Percentiles rank a stretch among this genome's conserved stretches.
Evolutionary conservation across 139 green algal species (phyloP).

Genomic region (Micractinium conductrix): DNA sequence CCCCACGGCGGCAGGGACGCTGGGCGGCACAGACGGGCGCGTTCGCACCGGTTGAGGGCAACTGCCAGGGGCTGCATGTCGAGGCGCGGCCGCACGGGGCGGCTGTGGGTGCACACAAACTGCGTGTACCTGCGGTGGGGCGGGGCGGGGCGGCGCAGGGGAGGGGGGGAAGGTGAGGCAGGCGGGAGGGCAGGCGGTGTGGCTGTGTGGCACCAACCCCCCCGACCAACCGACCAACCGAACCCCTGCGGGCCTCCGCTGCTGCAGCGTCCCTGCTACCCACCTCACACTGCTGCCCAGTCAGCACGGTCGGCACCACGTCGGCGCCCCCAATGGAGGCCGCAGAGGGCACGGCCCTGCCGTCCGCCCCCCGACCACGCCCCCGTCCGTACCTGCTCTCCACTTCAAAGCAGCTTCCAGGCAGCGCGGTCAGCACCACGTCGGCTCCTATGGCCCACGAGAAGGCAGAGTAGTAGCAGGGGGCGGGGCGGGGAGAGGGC

Average conservation of each 20-base stretch:
- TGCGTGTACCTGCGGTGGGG: conserved; percentile 67
- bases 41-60: conserved; percentile 53
- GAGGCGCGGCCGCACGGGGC: conserved; percentile 63
- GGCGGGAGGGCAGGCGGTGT: background rate
- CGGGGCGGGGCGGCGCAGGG: background rate
- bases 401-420: conserved; percentile 26
- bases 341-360: too few relatives aligned
- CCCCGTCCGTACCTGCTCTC: conserved; percentile 30
- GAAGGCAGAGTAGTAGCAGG: conserved; percentile 72
- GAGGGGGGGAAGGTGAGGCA: background rate
- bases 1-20: too few relatives aligned
- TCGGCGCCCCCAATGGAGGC: background rate
- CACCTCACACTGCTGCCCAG: background rate
- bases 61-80: conserved; percentile 63
- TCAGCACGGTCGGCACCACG: background rate
- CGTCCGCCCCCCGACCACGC: too few relatives aligned
- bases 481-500: conserved; percentile 59
- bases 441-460: conserved; percentile 62
- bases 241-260: too few relatives aligned
- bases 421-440: conserved; percentile 49
- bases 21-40: too few relatives aligned
- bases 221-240: too few relatives aligned
- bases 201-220: background rate
- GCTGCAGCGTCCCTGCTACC: too few relatives aligned
- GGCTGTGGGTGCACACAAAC: conserved; percentile 60